Conservation (phyloP, 441 rosid species). For the Caryocar brasiliense region DNA sequence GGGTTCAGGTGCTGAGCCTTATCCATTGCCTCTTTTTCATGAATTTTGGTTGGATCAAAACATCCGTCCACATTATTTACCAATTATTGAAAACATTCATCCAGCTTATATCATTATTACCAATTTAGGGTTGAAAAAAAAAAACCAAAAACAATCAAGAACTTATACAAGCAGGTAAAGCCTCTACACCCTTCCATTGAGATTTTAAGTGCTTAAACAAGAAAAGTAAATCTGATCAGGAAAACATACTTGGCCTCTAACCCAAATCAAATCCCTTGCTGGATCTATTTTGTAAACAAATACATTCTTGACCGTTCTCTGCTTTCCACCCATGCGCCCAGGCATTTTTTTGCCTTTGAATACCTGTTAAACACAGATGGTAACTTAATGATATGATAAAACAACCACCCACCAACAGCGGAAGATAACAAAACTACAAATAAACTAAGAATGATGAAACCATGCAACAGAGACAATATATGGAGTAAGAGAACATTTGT, state of each 20-base stretch:
- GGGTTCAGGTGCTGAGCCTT: background rate
- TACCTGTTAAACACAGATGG: slow-evolving; percentile 58
- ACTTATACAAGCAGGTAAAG: background rate
- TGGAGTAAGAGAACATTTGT: no score
- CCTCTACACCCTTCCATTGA: background rate
- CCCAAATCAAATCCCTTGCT: slow-evolving; percentile 84
- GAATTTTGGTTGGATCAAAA: no score
- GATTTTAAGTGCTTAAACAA: background rate
- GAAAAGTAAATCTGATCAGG: slow-evolving; percentile 2
- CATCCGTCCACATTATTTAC: no score
- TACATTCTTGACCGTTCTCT: slow-evolving; percentile 80
- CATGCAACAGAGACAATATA: no score
- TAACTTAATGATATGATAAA: no score
- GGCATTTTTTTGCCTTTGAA: slow-evolving; percentile 92
- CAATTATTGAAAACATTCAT: no score
- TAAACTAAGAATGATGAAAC: no score
- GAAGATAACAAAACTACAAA: no score
- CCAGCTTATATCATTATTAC: no score
- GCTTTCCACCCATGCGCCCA: slow-evolving; percentile 88
- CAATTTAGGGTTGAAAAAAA: no score
- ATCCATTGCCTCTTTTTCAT: background rate
- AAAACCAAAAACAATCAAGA: no score
- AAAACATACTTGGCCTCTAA: slow-evolving; percentile 78
- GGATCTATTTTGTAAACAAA: slow-evolving; percentile 89
- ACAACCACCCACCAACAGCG: no score